Evolutionary conservation across 345 rosid species (phyloP), one percentile per base, ranked within the genome.

Genomic region (Cardamine chenopodiifolia): DNA sequence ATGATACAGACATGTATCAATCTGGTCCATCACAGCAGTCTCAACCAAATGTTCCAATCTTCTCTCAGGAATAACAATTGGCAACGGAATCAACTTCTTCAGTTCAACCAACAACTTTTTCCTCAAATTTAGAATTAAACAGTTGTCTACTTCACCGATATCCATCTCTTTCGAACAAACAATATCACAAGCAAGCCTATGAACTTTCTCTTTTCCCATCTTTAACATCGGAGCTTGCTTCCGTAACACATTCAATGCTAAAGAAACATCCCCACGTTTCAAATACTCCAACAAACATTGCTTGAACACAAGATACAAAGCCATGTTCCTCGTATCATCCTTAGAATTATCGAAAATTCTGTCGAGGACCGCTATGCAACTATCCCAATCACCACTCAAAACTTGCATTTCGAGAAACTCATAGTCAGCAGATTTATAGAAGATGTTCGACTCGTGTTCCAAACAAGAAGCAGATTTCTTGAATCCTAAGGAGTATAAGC

Each of bases 31-130:
- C 59, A 89, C 80, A 52, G 80, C 84, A 74, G 80, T 77, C 80
- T 91, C 97, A 71, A 89, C 89, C 78, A 93, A 77, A 81, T 86
- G 76, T 74, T 84, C 95, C 83, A 90, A 82, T 72, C 92, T 82
- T 83, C 84, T 82, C 50, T 82, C 91, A 34, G 88, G 89, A 65
- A 90, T 70, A 15, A 80, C 80, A 80, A 70, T 55, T 10, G 90
- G 93, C 2, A 78, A 82, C 19, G 95, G 91, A 53, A 93, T 87
- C 83, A 87, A 76, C 50, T 79, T 82, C 74, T 71, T 85, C 78
- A 93, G 70, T 69, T 90, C 91, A 54, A 32, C 73, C 79, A 90
- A 62, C 73, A 90, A 77, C 67, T 48, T 78, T 62, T 73, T 83
- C 64, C 95, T 85, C 82, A 70, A 49, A 70, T 81, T 86, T 6